Evolutionary conservation across 1,284 basidiomycete genomes (phyloP).

Genomic region (Abortiporus biennis): DNA sequence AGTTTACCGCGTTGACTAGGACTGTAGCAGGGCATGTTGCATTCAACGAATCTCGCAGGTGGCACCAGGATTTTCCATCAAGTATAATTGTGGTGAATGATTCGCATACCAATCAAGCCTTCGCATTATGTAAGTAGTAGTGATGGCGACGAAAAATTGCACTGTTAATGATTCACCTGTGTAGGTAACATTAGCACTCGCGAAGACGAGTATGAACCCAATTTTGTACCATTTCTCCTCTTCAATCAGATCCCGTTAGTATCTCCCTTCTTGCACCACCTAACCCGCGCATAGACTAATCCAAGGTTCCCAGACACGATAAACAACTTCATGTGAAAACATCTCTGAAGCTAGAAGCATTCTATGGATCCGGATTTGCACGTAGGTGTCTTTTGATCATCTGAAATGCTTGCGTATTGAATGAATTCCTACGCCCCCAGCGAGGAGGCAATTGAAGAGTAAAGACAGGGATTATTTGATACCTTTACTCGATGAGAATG

Average conservation of each 20-base stretch:
- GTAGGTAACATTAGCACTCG: neutral
- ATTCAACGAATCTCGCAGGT: neutral
- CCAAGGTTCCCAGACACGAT: neutral
- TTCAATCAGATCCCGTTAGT: conserved; percentile 5
- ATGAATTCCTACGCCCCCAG: neutral
- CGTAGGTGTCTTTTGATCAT: neutral
- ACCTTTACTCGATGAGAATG: neutral
- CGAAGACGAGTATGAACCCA: conserved; percentile 1
- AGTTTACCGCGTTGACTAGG: conserved; percentile 2
- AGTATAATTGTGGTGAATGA: conserved; percentile 2
- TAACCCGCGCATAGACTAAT: too few relatives aligned
- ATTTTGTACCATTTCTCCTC: neutral
- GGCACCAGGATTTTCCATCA: neutral
- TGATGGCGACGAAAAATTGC: neutral
- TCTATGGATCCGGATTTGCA: neutral
- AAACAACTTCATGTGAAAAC: neutral
- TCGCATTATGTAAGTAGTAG: conserved; percentile 4
- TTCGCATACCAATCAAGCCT: neutral
- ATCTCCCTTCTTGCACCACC: neutral
- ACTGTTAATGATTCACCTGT: neutral
- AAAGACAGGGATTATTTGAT: neutral
- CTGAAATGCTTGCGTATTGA: too few relatives aligned
- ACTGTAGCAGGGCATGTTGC: neutral
- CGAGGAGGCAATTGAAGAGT: neutral
- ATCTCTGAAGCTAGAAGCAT: conserved; percentile 1